phyloP scores from a whole-genome alignment of 1,284 basidiomycete species.

The Limonomyces culmigenus region DNA sequence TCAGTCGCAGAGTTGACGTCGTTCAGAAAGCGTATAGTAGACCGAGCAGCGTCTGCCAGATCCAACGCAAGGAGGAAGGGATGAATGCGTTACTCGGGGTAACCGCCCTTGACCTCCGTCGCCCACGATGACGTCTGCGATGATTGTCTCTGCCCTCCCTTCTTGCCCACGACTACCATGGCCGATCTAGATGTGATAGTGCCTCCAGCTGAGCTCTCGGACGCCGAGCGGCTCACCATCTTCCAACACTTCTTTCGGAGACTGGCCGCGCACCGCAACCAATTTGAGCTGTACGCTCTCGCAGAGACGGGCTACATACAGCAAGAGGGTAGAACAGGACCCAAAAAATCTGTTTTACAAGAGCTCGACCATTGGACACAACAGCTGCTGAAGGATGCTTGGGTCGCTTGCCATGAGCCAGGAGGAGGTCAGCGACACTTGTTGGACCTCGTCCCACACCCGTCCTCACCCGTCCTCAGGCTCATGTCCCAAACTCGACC shows the following conservation, averaged over 20 bases:
- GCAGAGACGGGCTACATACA: constrained; percentile 18
- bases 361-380: constrained; percentile 30
- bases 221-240: constrained; percentile 18
- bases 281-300: constrained; percentile 20
- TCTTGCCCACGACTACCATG: too few relatives aligned
- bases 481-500: constrained; percentile 23
- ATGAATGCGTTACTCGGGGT: background rate
- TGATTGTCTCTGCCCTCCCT: too few relatives aligned
- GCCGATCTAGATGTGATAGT: too few relatives aligned
- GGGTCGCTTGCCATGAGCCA: constrained; percentile 29
- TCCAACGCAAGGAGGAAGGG: background rate
- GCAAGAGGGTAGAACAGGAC: constrained; percentile 9
- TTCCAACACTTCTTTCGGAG: constrained; percentile 28
- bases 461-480: constrained; percentile 9
- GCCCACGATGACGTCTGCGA: background rate
- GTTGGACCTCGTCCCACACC: background rate
- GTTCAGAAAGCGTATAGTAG: too few relatives aligned
- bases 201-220: constrained; percentile 22
- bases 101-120: background rate
- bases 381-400: constrained; percentile 24
- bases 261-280: constrained; percentile 30
- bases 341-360: constrained; percentile 16
- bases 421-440: constrained; percentile 17
- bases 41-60: too few relatives aligned
- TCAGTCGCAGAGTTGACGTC: background rate